A percentile compares a stretch with the other conserved stretches of the same genome.
Conservation (phyloP, 371 early-diverging fungal species). For the Saksenaea vasiformis region DNA sequence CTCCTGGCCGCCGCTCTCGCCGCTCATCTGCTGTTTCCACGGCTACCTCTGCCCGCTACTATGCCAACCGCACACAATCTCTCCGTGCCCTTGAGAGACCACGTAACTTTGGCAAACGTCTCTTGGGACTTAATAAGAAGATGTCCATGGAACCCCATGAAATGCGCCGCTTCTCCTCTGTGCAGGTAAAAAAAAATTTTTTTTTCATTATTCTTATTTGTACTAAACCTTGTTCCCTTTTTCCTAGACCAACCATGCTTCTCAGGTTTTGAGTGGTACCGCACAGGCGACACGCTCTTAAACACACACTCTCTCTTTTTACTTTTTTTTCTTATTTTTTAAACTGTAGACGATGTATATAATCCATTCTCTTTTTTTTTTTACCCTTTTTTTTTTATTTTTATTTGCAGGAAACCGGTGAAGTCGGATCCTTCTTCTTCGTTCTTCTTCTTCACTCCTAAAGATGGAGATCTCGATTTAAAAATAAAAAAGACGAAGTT, state of each 20-base stretch:
- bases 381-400: background rate
- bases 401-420: background rate
- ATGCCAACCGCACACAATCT: constrained; percentile 49
- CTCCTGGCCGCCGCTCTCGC: constrained; percentile 21
- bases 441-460: background rate
- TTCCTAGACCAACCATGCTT: constrained; percentile 40
- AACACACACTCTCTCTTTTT: too few relatives aligned
- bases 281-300: background rate
- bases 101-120: constrained; percentile 37
- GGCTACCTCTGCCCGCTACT: constrained; percentile 42
- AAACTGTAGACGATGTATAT: constrained; percentile 1
- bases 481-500: too few relatives aligned
- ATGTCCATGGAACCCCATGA: constrained; percentile 33
- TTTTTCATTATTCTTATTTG: background rate
- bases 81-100: constrained; percentile 40
- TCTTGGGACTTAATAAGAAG: constrained; percentile 31
- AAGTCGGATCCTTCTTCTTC: background rate
- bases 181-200: constrained; percentile 26
- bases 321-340: background rate
- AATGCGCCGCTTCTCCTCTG: constrained; percentile 27
- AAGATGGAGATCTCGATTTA: background rate
- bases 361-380: background rate
- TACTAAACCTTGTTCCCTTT: background rate
- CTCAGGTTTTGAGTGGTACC: constrained; percentile 37
- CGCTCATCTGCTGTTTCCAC: constrained; percentile 36